Evolutionary conservation across 345 rosid genomes (phyloP), one percentile per base, ranked within the genome.

Genomic region (Eucalyptus paniculata): DNA sequence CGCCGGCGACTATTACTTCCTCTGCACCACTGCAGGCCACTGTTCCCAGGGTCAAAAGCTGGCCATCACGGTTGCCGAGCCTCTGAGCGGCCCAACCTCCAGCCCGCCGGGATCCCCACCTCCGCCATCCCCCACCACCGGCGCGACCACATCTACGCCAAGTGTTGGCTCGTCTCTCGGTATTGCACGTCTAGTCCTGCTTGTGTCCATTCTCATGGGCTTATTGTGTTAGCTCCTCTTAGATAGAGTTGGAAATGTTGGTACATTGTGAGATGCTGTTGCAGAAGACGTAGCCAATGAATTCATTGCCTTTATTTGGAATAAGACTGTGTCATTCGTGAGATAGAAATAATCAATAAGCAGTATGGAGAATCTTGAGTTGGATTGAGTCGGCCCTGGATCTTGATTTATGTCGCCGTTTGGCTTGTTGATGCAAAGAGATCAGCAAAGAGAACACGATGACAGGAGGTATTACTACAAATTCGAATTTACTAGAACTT

Each of bases 11-110:
- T 92, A 89, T 34, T 92, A 92, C 89, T 93, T 86, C 90, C 88
- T 92, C 14, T 93, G 96, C 88, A 89, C 91, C 9, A 5, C 56
- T 8, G 32, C 86, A 15, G 87, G 89, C n/a, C 96, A 94, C 89
- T 94, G 97, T 86, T n/a, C 81, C 37, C 21, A 15, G 1, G 94
- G 93, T 42, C 94, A 93, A 87, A 92, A 93, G 90, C 86, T 94
- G 9, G 87, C 88, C 42, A 32, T 93, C 51, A 89, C 86, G 1
- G 94, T 94, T 5, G 5, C 40, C 6, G 10, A 54, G 11, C 44
- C 85, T 50, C 37, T 21, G n/a, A 54, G 58, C 37, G 12, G 10
- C 87, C 53, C 86, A 45, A 72, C 88, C 45, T 12, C 89, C 88
- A 58, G 80, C 89, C 37, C 87, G 23, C 4, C 89, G 5, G 34